A percentile compares a stretch with the other conserved stretches of the same genome.
These are phyloP conservation scores for Hirsutella thompsonii DNA, from an alignment of 2,329 filamentous ascomycete species.

Conservation along the genomic window DNA sequence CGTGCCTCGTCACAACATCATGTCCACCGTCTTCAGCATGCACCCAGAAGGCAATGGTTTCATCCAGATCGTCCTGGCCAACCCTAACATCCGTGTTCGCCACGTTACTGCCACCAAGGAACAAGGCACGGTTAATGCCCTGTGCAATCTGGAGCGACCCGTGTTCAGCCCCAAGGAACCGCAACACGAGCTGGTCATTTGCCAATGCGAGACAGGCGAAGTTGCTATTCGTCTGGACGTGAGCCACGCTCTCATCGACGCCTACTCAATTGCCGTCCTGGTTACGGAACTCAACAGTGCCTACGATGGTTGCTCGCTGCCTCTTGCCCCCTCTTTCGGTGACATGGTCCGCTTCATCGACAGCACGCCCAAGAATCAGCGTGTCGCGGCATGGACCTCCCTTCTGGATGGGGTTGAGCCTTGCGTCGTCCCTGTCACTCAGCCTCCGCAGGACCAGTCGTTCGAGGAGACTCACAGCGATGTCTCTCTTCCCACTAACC, in stretches of 20 bases:
- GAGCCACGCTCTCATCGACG: constrained; percentile 18
- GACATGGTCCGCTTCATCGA: constrained; percentile 2
- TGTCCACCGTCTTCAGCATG: constrained; percentile 3
- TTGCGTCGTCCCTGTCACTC: constrained; percentile 3
- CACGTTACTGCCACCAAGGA: neutral
- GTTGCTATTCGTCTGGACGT: constrained; percentile 15
- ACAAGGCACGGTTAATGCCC: neutral
- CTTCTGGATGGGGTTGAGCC: constrained; percentile 3
- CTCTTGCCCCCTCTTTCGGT: neutral
- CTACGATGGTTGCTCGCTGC: constrained; percentile 10
- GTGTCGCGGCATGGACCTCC: constrained; percentile 5
- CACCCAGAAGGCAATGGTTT: constrained; percentile 4
- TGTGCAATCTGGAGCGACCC: neutral
- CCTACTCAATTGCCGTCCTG: constrained; percentile 14
- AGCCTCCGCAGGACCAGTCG: neutral
- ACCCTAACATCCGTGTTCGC: neutral
- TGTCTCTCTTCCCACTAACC: constrained; percentile 1
- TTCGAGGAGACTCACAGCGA: neutral
- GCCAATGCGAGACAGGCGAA: constrained; percentile 3
- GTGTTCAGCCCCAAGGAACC: constrained; percentile 2
- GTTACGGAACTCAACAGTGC: constrained; percentile 13
- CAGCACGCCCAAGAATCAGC: neutral
- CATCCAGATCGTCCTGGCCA: constrained; percentile 4
- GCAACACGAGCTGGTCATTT: constrained; percentile 5
- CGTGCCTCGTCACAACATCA: constrained; percentile 1